Evolutionary conservation across 352 stramenopile genomes (phyloP), one percentile per base, ranked within the genome.

Genomic region (Detonula confervacea): DNA sequence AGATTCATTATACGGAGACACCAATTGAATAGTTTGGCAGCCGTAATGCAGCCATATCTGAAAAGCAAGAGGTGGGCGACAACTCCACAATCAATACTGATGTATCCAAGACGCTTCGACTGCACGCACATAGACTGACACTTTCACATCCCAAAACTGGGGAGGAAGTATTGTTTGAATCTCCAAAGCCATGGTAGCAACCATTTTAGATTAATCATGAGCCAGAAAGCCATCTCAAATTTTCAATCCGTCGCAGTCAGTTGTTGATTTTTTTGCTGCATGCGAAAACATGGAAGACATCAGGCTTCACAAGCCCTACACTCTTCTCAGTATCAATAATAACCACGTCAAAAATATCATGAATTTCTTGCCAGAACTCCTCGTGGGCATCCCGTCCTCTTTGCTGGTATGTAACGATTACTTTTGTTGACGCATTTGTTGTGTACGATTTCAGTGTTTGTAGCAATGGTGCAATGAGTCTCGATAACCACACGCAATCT

Each of bases 371-470:
- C 68, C 57, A 78, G 73, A 91, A 91, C 37, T 72, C 44, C 1
- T 88, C 75, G 33, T 91, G 75, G 3, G 74, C 81, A 24, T 73
- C 60, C 33, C 59, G 80, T 12, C 82, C 85, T 62, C 85, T 35
- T 75, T 78, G 57, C 67, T 91, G 85, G 66, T 90, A 91, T 6
- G 82, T 83, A n/a, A 91, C 83, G 11, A 91, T 73, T 22, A 88
- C 65, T 69, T 54, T 67, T 22, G 59, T 76, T 35, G 67, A 55
- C 24, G 35, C 16, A 65, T 71, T 27, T 47, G 5, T 39, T 55
- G 69, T 56, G 22, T 77, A 80, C 51, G 27, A 29, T 63, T 82
- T 42, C 1, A 87, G 22, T 44, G 83, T 88, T 39, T 64, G 39
- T 14, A 91, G 30, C 24, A 91, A 59, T 52, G 85, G 85, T 49